These are phyloP conservation scores for Trichoderma sp. DNA, from an alignment of 2,329 filamentous ascomycete species.

Conservation along the genomic window DNA sequence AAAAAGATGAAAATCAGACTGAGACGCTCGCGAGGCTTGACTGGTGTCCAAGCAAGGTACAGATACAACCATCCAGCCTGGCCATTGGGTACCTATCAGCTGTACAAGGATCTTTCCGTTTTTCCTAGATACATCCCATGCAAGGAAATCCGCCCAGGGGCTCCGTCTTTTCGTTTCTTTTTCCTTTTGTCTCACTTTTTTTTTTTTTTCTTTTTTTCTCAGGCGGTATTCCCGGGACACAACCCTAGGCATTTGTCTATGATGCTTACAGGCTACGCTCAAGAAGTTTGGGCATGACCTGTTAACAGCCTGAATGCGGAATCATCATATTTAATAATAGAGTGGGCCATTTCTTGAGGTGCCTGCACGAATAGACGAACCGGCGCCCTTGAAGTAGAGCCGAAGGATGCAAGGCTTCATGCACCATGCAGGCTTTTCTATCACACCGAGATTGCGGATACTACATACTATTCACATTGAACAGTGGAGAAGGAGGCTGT, in stretches of 20 bases:
- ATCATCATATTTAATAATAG: not conserved
- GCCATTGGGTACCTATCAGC: not conserved
- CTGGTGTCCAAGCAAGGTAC: not conserved
- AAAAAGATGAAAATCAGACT: not conserved
- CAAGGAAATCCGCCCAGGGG: not conserved
- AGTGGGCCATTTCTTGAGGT: not conserved
- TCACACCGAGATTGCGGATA: constrained; percentile 1
- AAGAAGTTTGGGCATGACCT: not conserved
- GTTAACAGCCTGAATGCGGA: not conserved
- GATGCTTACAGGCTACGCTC: not conserved
- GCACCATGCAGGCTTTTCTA: not conserved
- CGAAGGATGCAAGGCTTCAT: not conserved
- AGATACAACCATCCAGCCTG: not conserved
- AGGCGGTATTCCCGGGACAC: not conserved
- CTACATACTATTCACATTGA: too few relatives aligned
- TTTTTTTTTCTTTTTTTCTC: not conserved
- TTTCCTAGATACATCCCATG: not conserved
- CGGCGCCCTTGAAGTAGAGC: not conserved
- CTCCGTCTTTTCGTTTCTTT: not conserved
- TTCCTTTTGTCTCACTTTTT: not conserved
- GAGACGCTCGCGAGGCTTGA: not conserved
- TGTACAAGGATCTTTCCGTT: not conserved
- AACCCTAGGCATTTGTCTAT: not conserved
- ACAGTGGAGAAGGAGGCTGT: not conserved
- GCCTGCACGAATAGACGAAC: not conserved